phyloP scores from a whole-genome alignment of 2,329 filamentous ascomycete species.

The Nothophaeocryptopus gaeumannii region DNA sequence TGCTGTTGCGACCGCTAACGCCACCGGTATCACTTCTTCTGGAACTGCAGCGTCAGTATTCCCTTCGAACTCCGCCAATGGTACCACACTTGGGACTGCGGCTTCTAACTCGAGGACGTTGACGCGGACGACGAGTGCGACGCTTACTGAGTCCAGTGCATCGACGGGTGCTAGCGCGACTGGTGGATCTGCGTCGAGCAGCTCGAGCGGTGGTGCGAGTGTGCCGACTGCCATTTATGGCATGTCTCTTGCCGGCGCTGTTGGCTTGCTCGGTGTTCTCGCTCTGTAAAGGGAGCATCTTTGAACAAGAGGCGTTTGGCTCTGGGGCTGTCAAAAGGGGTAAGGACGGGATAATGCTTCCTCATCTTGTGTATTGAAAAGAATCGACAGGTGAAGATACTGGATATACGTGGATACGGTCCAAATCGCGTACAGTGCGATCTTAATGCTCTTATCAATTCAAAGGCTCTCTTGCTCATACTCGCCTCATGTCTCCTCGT shows the following conservation, averaged over 20 bases:
- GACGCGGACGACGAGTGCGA: not conserved
- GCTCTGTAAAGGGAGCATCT: not conserved
- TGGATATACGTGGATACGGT: too few relatives aligned
- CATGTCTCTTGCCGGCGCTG: conserved; percentile 26
- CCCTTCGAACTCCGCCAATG: conserved; percentile 4
- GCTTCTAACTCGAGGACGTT: not conserved
- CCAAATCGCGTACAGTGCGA: too few relatives aligned
- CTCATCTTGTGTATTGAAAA: too few relatives aligned
- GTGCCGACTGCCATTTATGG: conserved; percentile 11
- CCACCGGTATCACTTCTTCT: conserved; percentile 16
- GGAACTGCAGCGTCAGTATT: conserved; percentile 1
- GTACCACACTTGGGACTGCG: conserved; percentile 1
- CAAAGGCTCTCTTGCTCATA: too few relatives aligned
- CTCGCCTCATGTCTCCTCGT: too few relatives aligned
- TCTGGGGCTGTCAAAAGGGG: too few relatives aligned
- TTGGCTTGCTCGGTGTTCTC: conserved; percentile 10
- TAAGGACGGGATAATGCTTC: too few relatives aligned
- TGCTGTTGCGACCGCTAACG: conserved; percentile 21
- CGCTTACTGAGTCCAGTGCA: not conserved
- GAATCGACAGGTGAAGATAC: too few relatives aligned
- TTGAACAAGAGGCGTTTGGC: too few relatives aligned
- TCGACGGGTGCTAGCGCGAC: conserved; percentile 38
- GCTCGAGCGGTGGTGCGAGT: not conserved
- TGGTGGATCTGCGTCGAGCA: conserved; percentile 25
- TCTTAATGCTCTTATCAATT: too few relatives aligned